Percentiles rank a stretch among this genome's conserved stretches.
Evolutionary conservation across 2,329 filamentous ascomycete species (phyloP).

Genomic region (Pestalotiopsis sp.): DNA sequence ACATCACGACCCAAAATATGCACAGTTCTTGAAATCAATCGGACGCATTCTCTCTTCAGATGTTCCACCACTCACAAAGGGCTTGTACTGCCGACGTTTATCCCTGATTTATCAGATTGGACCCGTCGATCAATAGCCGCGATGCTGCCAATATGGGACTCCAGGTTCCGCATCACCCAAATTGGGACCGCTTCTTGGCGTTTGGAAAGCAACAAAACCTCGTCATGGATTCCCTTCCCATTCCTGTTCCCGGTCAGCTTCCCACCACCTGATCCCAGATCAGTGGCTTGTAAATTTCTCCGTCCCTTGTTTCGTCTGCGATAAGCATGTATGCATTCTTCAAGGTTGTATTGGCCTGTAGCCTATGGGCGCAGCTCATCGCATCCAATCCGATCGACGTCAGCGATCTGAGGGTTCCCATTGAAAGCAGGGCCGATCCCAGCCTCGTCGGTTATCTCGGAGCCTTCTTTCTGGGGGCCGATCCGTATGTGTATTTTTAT

Average conservation of each 20-base stretch:
- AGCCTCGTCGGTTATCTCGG: constrained; percentile 51
- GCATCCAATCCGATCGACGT: not conserved
- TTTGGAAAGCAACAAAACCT: not conserved
- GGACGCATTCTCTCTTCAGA: not conserved
- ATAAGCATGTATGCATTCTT: not conserved
- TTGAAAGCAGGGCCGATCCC: constrained; percentile 31
- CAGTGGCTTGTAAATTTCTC: not conserved
- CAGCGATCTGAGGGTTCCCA: not conserved
- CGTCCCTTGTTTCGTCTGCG: not conserved
- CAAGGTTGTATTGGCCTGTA: not conserved
- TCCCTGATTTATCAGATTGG: not conserved
- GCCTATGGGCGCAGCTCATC: not conserved
- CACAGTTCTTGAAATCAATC: not conserved
- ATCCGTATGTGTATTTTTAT: constrained; percentile 55
- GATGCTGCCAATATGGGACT: not conserved
- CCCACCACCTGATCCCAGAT: not conserved
- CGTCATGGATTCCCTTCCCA: not conserved
- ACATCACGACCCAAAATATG: not conserved
- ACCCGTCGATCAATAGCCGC: not conserved
- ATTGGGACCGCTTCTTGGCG: not conserved
- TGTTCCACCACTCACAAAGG: not conserved
- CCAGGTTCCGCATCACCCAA: not conserved
- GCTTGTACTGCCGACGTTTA: not conserved
- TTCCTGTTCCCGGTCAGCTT: not conserved
- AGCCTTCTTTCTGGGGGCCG: constrained; percentile 54